Base-by-base conservation (phyloP, 768 basidiomycete genomes). In the Pleurotus ostreatus region DNA sequence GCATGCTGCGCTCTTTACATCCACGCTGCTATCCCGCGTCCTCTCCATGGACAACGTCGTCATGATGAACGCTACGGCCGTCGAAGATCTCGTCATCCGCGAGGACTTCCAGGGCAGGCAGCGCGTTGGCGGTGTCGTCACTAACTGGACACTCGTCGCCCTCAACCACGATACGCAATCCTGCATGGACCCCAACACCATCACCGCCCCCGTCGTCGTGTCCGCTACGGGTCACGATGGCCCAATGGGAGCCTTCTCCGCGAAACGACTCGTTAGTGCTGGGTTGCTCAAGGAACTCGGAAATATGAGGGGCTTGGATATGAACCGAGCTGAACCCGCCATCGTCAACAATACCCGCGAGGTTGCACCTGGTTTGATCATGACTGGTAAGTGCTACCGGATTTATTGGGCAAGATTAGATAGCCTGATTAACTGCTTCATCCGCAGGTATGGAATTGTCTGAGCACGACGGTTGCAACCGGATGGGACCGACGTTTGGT, bases 271-370 rank as follows among this genome's bases (percentile, higher is more conserved):
- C 55, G 87, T 88, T 44, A 87, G 86, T 63, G 79, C 84, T 40
- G 88, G 88, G n/a, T 68, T 90, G 61, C 69, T 83, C 61, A 85
- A 85, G 69, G 82, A 85, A 68, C 77, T 90, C 30, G 88, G 88
- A 6, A 87, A 89, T 66, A 91, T 90, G 89, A 76, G 84, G 40
- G 86, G 86, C 8, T 72, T 91, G 59, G 88, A 89, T 71, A 91
- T 90, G 89, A 85, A 81, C 66, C 82, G 84, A 41, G 84, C 88
- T n/a, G 88, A 90, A 68, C 86, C 88, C 3, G 83, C 82, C n/a
- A 90, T 89, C 59, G 86, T 89, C 53, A 88, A 87, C 60, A 78
- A 79, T 26, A 90, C 88, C 16, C 82, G 88, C 47, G 87, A 92
- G 74, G 85, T 91, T 46, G 77, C 78, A 16, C 88, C 88, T 6